Conservation (phyloP, 257 asterid species). For the Solanum gandarillasii region DNA sequence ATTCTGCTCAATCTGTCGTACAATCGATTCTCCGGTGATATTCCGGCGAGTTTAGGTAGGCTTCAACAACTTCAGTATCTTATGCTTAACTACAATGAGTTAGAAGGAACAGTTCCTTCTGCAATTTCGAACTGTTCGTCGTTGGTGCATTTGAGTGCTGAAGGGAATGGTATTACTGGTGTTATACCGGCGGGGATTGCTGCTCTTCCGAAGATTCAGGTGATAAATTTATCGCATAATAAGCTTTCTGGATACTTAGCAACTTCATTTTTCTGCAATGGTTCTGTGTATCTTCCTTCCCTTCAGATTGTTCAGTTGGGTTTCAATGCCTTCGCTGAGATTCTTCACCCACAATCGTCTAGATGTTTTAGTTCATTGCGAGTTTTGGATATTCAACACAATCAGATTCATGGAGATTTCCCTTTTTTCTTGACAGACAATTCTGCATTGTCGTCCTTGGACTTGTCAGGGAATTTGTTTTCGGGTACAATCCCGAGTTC, state of each 20-base stretch:
- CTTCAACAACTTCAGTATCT: constrained; percentile 41
- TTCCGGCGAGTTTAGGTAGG: constrained; percentile 44
- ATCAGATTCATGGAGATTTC: constrained; percentile 27
- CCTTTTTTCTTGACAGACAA: constrained; percentile 28
- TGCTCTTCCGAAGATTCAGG: constrained; percentile 32
- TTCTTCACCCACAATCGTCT: constrained; percentile 21
- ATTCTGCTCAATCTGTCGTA: constrained; percentile 35
- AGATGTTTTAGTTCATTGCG: constrained; percentile 21
- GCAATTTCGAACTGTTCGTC: constrained; percentile 54
- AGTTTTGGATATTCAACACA: constrained; percentile 38
- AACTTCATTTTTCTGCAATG: constrained; percentile 40
- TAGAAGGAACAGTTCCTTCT: constrained; percentile 66
- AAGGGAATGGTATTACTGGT: constrained; percentile 48
- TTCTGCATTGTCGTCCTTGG: constrained; percentile 30
- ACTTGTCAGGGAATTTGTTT: constrained; percentile 51
- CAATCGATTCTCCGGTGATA: constrained; percentile 36
- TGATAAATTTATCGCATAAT: constrained; percentile 36
- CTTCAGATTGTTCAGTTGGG: constrained; percentile 40
- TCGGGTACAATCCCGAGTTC: constrained; percentile 33
- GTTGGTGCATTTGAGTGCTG: constrained; percentile 56
- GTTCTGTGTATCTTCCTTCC: constrained; percentile 33
- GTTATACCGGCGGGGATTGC: constrained; percentile 46
- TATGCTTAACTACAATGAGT: constrained; percentile 37
- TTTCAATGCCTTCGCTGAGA: constrained; percentile 37
- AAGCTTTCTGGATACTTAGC: constrained; percentile 50